A percentile compares a stretch with the other conserved stretches of the same genome.
These are phyloP conservation scores for Takashimella tepidaria DNA, from an alignment of 1,284 basidiomycete species.

Conservation along the genomic window DNA sequence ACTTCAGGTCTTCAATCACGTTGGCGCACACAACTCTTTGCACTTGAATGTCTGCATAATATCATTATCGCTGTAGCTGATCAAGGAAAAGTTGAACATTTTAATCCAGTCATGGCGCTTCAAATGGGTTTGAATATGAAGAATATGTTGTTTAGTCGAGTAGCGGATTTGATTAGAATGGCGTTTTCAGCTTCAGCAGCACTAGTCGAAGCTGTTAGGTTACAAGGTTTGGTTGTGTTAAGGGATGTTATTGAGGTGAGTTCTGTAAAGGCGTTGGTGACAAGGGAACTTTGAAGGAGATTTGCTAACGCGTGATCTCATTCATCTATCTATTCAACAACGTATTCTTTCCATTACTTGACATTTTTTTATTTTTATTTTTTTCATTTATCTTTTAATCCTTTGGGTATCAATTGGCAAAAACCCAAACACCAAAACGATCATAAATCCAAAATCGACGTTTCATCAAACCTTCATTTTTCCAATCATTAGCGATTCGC, in stretches of 20 bases:
- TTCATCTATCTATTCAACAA: no score
- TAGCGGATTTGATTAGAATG: slow-evolving; percentile 84
- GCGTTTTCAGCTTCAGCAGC: slow-evolving; percentile 96
- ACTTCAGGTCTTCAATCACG: slow-evolving; percentile 61
- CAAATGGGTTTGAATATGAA: slow-evolving; percentile 30
- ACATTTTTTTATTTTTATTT: no score
- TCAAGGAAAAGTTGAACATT: slow-evolving; percentile 72
- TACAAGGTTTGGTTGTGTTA: slow-evolving; percentile 86
- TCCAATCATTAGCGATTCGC: slow-evolving; percentile 80
- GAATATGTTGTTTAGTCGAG: slow-evolving; percentile 41
- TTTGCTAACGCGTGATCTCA: neutral
- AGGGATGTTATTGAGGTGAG: slow-evolving; percentile 85
- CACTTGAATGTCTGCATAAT: slow-evolving; percentile 83
- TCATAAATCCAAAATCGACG: no score
- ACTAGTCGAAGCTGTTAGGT: slow-evolving; percentile 87
- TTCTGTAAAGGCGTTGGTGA: neutral
- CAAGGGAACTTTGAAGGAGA: neutral
- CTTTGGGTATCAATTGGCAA: no score
- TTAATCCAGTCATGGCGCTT: slow-evolving; percentile 65
- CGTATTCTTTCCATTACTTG: no score
- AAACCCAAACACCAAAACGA: no score
- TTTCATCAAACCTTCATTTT: no score
- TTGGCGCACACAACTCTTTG: slow-evolving; percentile 96
- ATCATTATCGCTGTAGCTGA: slow-evolving; percentile 72
- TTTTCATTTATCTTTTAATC: no score